Evolutionary conservation across 768 basidiomycete species (phyloP).

Genomic region (Tephrocybe rancida): DNA sequence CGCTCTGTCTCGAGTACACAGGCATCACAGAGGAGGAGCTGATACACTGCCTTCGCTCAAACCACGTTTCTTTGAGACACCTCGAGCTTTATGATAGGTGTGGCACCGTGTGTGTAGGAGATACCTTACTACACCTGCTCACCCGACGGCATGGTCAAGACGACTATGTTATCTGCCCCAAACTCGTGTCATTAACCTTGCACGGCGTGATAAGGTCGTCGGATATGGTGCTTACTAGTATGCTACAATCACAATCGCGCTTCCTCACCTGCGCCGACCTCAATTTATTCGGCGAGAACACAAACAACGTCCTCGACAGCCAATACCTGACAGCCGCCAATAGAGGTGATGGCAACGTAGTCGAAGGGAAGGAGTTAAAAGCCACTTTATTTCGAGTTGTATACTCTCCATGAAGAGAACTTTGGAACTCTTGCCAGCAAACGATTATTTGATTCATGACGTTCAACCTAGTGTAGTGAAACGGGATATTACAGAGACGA

Average conservation of each 20-base stretch:
- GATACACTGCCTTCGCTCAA: constrained; percentile 18
- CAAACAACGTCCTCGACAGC: background rate
- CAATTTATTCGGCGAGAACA: background rate
- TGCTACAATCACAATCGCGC: constrained; percentile 16
- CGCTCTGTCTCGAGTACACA: constrained; percentile 22
- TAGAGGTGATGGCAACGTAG: too few relatives aligned
- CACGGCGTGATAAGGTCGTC: constrained; percentile 16
- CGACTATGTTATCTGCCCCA: constrained; percentile 9
- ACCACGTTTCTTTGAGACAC: constrained; percentile 9
- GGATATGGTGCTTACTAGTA: constrained; percentile 18
- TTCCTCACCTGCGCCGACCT: background rate
- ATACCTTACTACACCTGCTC: constrained; percentile 12
- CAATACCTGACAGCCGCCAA: too few relatives aligned
- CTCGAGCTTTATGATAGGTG: constrained; percentile 21
- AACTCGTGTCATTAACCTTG: constrained; percentile 15
- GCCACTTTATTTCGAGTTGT: too few relatives aligned
- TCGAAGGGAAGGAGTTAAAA: too few relatives aligned
- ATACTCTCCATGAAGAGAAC: too few relatives aligned
- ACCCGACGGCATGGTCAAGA: background rate
- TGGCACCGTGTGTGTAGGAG: constrained; percentile 17
- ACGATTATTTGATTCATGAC: constrained; percentile 7
- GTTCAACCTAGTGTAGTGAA: constrained; percentile 8
- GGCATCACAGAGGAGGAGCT: constrained; percentile 22
- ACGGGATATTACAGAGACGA: too few relatives aligned
- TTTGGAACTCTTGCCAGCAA: background rate